phyloP scores from a whole-genome alignment of 257 asterid species.

The Craterostigma plantagineum region DNA sequence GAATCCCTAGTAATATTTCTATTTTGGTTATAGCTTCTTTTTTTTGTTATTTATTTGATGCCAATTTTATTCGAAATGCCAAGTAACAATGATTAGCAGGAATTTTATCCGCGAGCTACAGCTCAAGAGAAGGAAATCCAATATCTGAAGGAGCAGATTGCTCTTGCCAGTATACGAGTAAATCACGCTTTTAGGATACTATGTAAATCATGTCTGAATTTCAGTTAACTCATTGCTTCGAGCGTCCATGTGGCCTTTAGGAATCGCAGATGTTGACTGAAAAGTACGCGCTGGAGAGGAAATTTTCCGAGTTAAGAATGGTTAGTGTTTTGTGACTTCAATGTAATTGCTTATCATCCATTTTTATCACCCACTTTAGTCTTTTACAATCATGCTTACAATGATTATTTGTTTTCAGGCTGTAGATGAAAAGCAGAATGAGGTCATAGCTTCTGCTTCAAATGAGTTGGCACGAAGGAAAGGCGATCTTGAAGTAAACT shows the following conservation, averaged over 20 bases:
- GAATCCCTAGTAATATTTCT: conserved; percentile 17
- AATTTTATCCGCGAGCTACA: conserved; percentile 27
- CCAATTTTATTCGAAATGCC: not conserved
- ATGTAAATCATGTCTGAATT: not conserved
- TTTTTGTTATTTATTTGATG: no score
- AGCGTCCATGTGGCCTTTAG: conserved; percentile 21
- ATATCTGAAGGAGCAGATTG: conserved; percentile 43
- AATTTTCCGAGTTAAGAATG: conserved; percentile 80
- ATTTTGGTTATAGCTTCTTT: not conserved
- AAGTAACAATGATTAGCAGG: conserved; percentile 17
- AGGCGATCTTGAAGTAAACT: conserved; percentile 84
- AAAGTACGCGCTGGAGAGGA: conserved; percentile 57
- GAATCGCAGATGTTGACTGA: conserved; percentile 73
- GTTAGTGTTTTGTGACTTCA: conserved; percentile 20
- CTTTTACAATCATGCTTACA: not conserved
- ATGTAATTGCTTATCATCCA: no score
- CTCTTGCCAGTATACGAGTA: conserved; percentile 69
- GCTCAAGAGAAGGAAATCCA: conserved; percentile 40
- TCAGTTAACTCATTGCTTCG: conserved; percentile 6
- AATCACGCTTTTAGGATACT: conserved; percentile 10
- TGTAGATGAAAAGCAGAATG: conserved; percentile 84
- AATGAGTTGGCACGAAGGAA: conserved; percentile 77
- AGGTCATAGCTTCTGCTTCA: conserved; percentile 71
- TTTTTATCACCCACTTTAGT: conserved; percentile 8
- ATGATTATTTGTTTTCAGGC: conserved; percentile 30